These are phyloP conservation scores for Bryopsis sp. DNA, from an alignment of 139 green algal genomes.

Conservation along the genomic window DNA sequence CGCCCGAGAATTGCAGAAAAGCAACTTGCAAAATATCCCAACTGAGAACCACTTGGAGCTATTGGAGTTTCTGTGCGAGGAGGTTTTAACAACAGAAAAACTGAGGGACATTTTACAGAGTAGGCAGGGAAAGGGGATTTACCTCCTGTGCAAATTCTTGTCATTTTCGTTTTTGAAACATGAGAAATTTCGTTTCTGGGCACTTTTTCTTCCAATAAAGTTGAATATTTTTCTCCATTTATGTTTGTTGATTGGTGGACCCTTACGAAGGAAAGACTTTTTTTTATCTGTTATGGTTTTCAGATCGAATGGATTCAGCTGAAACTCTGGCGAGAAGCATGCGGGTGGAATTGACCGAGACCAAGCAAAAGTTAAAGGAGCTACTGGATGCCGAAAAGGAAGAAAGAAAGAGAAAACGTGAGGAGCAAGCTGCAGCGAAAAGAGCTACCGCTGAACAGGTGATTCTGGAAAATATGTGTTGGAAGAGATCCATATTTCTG, in stretches of 20 bases:
- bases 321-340: neutral
- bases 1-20: no score
- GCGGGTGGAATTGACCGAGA: neutral
- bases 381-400: conserved; percentile 17
- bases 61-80: conserved; percentile 36
- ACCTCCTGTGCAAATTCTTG: neutral
- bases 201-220: neutral
- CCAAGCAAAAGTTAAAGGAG: neutral
- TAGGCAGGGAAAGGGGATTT: conserved; percentile 17
- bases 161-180: neutral
- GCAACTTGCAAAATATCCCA: no score
- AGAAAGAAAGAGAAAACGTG: conserved; percentile 20
- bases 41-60: conserved; percentile 31
- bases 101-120: conserved; percentile 34
- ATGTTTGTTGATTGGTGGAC: neutral
- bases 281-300: neutral
- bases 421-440: conserved; percentile 18
- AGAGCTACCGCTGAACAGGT: neutral
- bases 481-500: neutral
- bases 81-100: conserved; percentile 26
- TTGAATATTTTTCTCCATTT: neutral
- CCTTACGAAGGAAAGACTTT: neutral
- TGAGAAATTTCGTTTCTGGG: neutral
- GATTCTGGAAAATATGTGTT: neutral
- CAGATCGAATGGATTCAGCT: neutral